These are phyloP conservation scores for Magnusiomyces fungicola DNA, from an alignment of 1,139 yeast genomes.

Conservation along the genomic window DNA sequence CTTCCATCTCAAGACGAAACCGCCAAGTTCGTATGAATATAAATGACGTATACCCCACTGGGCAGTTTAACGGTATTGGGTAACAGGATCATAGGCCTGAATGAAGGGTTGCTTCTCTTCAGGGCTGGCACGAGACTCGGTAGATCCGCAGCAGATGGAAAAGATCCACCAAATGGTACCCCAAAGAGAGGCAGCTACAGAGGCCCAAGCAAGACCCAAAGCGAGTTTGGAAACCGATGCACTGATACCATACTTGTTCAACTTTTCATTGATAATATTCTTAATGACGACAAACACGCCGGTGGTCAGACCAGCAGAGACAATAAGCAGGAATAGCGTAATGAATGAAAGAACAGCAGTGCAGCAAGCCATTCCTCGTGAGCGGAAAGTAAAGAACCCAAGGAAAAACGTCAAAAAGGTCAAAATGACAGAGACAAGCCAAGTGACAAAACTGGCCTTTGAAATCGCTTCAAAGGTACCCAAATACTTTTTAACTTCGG, in stretches of 20 bases:
- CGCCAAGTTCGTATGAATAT: too few species aligned
- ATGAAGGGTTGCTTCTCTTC: slow-evolving; percentile 27
- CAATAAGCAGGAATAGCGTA: slow-evolving; percentile 22
- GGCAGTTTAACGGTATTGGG: too few species aligned
- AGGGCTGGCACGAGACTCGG: slow-evolving; percentile 16
- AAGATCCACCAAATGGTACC: slow-evolving; percentile 37
- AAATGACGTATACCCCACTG: too few species aligned
- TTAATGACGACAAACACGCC: slow-evolving; percentile 37
- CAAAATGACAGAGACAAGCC: slow-evolving; percentile 39
- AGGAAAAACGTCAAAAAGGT: slow-evolving; percentile 37
- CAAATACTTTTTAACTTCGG: slow-evolving; percentile 25
- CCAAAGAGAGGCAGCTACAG: slow-evolving; percentile 35
- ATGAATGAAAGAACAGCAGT: slow-evolving; percentile 25
- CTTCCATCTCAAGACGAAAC: too few species aligned
- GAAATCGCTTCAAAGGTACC: slow-evolving; percentile 37
- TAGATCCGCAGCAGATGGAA: slow-evolving; percentile 39
- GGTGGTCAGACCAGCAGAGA: slow-evolving; percentile 40
- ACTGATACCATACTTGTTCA: slow-evolving; percentile 33
- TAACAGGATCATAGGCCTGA: slow-evolving; percentile 22
- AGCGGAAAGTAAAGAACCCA: slow-evolving; percentile 35
- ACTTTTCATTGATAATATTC: slow-evolving; percentile 35
- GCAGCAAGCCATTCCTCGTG: slow-evolving; percentile 33
- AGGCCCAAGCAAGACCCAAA: slow-evolving; percentile 42
- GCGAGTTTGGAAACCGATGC: slow-evolving; percentile 36
- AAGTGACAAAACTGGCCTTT: slow-evolving; percentile 41